Conservation (phyloP, 73 alveolate genomes). For the Durusdinium trenchii region DNA sequence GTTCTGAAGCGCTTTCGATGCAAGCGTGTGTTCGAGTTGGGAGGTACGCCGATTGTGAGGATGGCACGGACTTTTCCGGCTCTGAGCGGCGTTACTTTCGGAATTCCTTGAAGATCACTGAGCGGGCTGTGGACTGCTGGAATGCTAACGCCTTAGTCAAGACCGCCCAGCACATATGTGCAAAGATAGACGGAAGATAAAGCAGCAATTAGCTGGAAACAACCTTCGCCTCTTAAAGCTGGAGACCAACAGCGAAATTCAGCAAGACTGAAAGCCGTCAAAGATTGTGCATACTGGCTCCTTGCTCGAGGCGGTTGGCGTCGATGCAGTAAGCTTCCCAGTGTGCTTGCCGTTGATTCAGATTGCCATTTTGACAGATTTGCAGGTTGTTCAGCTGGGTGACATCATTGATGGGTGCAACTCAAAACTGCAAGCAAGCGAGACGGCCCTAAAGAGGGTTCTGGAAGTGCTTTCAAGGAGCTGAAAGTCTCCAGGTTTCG, state of each 20-base stretch:
- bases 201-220: no score
- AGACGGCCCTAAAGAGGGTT: conserved; percentile 62
- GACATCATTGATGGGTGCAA: conserved; percentile 86
- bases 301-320: conserved; percentile 71
- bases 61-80: conserved; percentile 89
- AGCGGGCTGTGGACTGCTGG: conserved; percentile 81
- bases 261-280: no score
- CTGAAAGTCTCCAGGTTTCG: background rate
- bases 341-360: background rate
- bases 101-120: conserved; percentile 65
- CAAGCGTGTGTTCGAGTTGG: background rate
- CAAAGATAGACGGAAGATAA: no score
- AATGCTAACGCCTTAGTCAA: background rate
- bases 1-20: background rate
- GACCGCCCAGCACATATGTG: background rate
- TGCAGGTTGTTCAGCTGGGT: conserved; percentile 90
- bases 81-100: conserved; percentile 68
- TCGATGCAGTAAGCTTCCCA: conserved; percentile 37
- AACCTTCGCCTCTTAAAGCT: no score
- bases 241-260: no score
- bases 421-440: background rate
- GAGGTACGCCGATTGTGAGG: conserved; percentile 90
- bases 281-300: no score
- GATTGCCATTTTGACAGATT: background rate
- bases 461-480: conserved; percentile 48